Evolutionary conservation across 371 early-diverging fungal genomes (phyloP), one percentile per base, ranked within the genome.

Genomic region (Circinella minor): DNA sequence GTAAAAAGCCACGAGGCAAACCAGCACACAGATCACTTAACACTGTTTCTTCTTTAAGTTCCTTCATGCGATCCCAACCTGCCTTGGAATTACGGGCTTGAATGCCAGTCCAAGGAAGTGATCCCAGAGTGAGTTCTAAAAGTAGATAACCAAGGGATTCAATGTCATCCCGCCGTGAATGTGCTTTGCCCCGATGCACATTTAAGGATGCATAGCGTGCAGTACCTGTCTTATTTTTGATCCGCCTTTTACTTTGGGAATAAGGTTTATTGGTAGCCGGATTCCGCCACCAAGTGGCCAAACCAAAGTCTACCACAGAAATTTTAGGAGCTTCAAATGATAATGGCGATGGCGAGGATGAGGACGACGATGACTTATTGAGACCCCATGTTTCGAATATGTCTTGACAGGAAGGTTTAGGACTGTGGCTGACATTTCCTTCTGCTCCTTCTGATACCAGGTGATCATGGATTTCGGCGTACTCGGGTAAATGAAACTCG

Each of bases 21-120:
- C 89, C 90, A 8, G 81, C 78, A 69, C 87, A 89, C 17, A 90
- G 65, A 37, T 87, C 87, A 37, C 78, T 74, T 14, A 89, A 71
- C 1, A 74, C 71, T 2, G 79, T 84, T 4, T 82, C 84, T 70
- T 86, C 82, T 51, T 90, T 90, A 55, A 87, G 79, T 39, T 75
- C 73, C 9, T 75, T 69, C 81, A 90, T 85, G n/a, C 82, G 82
- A 57, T 87, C 87, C 90, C 90, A 90, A 4, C 90, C 90, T 20
- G 78, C 79, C 61, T 79, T 78, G 3, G 86, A 83, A 55, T 80
- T 85, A 6, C 84, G 74, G 1, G 90, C 90, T 34, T 81, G 80
- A 39, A 90, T 81, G 15, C 89, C 89, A 10, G 88, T 80, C 90
- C 90, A 90, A 39, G 91, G 89, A 34, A 90, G 73, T 6, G 78